phyloP scores from a whole-genome alignment of 2,329 filamentous ascomycete species.

The Fonsecaea multimorphosa region DNA sequence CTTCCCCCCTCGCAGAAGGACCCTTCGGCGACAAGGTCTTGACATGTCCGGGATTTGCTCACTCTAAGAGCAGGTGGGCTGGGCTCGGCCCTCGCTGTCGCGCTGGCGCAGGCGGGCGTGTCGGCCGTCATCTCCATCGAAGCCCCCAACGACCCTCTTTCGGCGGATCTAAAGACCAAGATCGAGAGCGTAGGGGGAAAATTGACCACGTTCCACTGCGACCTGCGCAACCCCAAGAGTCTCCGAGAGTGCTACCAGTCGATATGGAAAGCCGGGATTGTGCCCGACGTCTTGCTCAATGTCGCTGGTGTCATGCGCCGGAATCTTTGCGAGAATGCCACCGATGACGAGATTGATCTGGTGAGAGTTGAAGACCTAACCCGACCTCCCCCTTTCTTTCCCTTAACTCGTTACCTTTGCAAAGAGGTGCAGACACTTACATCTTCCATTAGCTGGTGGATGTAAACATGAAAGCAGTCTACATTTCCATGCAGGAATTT shows the following conservation, averaged over 20 bases:
- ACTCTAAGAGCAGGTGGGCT: conserved; percentile 44
- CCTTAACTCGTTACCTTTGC: too few species aligned
- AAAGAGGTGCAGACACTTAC: conserved; percentile 7
- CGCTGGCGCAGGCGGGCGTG: conserved; percentile 49
- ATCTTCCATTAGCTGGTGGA: conserved; percentile 17
- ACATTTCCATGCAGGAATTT: conserved; percentile 25
- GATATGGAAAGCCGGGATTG: conserved; percentile 21
- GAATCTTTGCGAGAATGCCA: conserved; percentile 22
- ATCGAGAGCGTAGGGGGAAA: conserved; percentile 12
- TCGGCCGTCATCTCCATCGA: conserved; percentile 49
- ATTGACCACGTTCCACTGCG: conserved; percentile 18
- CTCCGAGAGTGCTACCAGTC: conserved; percentile 16
- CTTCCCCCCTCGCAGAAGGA: too few species aligned
- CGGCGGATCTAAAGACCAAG: conserved; percentile 13
- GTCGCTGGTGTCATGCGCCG: conserved; percentile 24
- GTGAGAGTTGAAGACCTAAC: too few species aligned
- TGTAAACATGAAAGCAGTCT: conserved; percentile 21
- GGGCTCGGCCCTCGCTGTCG: conserved; percentile 47
- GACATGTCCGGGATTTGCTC: background rate
- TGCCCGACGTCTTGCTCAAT: conserved; percentile 26
- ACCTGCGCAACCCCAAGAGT: conserved; percentile 16
- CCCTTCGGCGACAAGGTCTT: conserved; percentile 17
- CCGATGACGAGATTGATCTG: conserved; percentile 23
- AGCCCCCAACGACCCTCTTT: conserved; percentile 37
- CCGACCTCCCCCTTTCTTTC: background rate